Evolutionary conservation across 345 rosid genomes (phyloP).

Genomic region (Arabidopsis thaliana): DNA sequence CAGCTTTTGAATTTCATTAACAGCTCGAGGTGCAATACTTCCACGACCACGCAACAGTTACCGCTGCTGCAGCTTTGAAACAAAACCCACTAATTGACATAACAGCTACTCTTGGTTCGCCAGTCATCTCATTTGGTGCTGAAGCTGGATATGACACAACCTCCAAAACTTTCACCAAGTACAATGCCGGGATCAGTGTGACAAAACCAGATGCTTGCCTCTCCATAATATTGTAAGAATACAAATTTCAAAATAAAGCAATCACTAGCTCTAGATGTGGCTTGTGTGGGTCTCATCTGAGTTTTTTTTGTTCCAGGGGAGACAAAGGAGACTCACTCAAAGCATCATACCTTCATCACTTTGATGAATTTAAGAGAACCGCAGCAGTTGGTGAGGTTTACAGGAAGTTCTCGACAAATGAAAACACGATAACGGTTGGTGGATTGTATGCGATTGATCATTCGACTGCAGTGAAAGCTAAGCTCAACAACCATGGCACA

Average conservation of each 20-base stretch:
- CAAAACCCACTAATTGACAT: conserved; percentile 74
- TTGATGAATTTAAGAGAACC: conserved; percentile 67
- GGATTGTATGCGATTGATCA: conserved; percentile 77
- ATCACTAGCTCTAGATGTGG: background rate
- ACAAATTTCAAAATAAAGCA: background rate
- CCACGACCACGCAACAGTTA: conserved; percentile 80
- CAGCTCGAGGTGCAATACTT: conserved; percentile 90
- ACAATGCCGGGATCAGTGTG: conserved; percentile 81
- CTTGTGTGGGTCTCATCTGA: conserved; percentile 25
- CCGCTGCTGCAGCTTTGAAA: conserved; percentile 67
- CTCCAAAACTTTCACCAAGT: conserved; percentile 70
- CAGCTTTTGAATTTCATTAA: conserved; percentile 14
- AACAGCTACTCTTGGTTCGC: conserved; percentile 84
- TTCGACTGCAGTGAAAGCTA: conserved; percentile 76
- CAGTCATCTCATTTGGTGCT: conserved; percentile 84
- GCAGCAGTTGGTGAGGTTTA: conserved; percentile 78
- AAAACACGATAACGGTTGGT: conserved; percentile 83
- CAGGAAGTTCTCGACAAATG: conserved; percentile 86
- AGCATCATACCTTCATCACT: conserved; percentile 76
- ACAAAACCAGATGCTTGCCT: conserved; percentile 76
- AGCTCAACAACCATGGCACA: conserved; percentile 81
- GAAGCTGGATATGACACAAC: conserved; percentile 87
- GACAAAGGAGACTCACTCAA: conserved; percentile 87
- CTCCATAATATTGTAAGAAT: conserved; percentile 75
- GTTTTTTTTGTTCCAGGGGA: conserved; percentile 53